phyloP scores from a whole-genome alignment of 1,139 yeast species.

The Debaryomycetaceae sp. region DNA sequence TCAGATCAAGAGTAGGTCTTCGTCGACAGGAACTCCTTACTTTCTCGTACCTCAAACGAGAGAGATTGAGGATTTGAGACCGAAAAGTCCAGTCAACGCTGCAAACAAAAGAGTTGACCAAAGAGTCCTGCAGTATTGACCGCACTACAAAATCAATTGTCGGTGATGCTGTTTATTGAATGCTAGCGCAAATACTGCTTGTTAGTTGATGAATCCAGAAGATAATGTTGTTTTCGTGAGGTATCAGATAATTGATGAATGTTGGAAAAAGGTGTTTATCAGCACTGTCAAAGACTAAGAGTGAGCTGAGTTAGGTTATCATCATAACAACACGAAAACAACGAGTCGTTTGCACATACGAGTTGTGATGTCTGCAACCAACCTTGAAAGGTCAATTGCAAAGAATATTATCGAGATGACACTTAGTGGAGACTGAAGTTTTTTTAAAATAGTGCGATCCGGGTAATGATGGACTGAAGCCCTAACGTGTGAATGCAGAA shows the following conservation, averaged over 20 bases:
- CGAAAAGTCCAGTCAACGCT: constrained; percentile 61
- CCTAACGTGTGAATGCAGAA: too few relatives aligned
- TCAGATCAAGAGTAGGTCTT: constrained; percentile 23
- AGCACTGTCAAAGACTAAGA: constrained; percentile 48
- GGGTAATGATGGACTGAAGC: too few relatives aligned
- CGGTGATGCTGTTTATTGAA: neutral
- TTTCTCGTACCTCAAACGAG: constrained; percentile 55
- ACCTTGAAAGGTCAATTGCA: too few relatives aligned
- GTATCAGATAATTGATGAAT: constrained; percentile 32
- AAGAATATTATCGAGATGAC: too few relatives aligned
- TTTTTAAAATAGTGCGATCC: too few relatives aligned
- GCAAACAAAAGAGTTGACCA: constrained; percentile 3
- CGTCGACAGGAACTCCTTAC: constrained; percentile 24
- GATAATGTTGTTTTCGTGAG: neutral
- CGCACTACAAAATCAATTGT: too few relatives aligned
- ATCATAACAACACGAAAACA: constrained; percentile 28
- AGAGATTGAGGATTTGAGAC: constrained; percentile 77
- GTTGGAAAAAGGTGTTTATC: constrained; percentile 45
- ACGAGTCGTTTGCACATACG: constrained; percentile 2
- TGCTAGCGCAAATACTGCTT: neutral
- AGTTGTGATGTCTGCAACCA: too few relatives aligned
- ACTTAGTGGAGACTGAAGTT: too few relatives aligned
- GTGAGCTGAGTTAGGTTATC: constrained; percentile 55
- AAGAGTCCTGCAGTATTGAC: too few relatives aligned
- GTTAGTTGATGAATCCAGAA: constrained; percentile 1